Base-by-base conservation (phyloP, 2,329 filamentous ascomycete species). In the Sporothrix curviconia region DNA sequence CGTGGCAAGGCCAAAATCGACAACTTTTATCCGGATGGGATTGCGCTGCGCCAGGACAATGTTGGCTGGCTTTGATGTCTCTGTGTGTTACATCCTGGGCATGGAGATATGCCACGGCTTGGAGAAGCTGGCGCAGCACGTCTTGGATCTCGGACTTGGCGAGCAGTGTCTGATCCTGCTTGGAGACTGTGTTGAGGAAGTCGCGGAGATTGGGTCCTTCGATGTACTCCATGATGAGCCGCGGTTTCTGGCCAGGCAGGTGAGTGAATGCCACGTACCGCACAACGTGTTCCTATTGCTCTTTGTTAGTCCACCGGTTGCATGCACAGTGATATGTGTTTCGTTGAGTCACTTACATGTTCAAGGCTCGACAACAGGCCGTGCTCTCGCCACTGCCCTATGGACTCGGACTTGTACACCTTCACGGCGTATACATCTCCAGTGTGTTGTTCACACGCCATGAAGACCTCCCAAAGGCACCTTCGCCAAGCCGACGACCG, bases 31-130 rank as follows among this genome's bases (percentile, higher is more conserved):
- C 3, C 25, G 37, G 6, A 43, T 22, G 14, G 51, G 51, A 9
- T 17, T 5, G 39, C 36, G 51, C 12, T 19, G 25, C 9, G 14
- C 7, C 12, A 54, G 25, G n/a, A 54, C 34, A n/a, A 54, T 54
- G 51, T 54, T 54, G 7, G 22, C 51, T 9, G 51, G 51, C n/a
- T 54, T n/a, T 54, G 9, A 54, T 19, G 39, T 54, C 51, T 9
- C 51, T 6, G 36, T 54, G 51, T 3, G 25, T 43, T 11, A 54
- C 22, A 5, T 19, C 37, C 12, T 54, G 4, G 37, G 11, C n/a
- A 24, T 54, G 51, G 6, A 43, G 22, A 25, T 54, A 43, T 19
- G 36, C 36, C 39, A 54, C 51, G 9, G 51, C 30, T 15, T 54
- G 15, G 6, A 54, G 24, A n/a, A 43, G 32, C 36, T 54, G 51